Conservation (phyloP, 2,329 filamentous ascomycete genomes). For the Fusarium circinatum region DNA sequence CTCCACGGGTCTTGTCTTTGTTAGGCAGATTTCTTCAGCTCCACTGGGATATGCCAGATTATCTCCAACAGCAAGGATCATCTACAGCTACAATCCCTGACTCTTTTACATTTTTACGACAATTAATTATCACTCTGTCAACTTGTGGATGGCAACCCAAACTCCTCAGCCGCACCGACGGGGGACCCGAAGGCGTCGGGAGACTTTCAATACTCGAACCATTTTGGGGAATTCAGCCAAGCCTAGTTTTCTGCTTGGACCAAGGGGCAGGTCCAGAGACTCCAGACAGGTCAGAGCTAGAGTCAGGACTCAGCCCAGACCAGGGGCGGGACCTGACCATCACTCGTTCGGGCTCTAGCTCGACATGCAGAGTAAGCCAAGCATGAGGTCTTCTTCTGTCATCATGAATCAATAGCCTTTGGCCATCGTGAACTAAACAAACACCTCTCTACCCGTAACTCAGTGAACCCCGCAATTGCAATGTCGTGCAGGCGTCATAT, state of each 20-base stretch:
- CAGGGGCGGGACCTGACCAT: constrained; percentile 12
- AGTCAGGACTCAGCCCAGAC: not conserved
- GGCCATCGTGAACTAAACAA: not conserved
- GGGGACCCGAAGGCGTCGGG: constrained; percentile 20
- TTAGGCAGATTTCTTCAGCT: constrained; percentile 9
- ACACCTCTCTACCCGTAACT: not conserved
- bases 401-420: constrained; percentile 24
- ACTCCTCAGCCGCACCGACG: constrained; percentile 15
- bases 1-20: constrained; percentile 27
- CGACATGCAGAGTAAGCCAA: constrained; percentile 14
- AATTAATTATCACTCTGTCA: not conserved
- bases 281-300: not conserved
- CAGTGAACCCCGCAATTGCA: constrained; percentile 18
- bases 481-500: constrained; percentile 26
- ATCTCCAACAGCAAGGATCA: constrained; percentile 17
- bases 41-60: constrained; percentile 20
- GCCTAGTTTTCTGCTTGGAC: constrained; percentile 29
- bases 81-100: not conserved
- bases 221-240: constrained; percentile 29
- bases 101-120: not conserved
- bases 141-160: not conserved
- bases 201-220: constrained; percentile 29
- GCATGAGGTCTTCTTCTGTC: constrained; percentile 23
- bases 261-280: constrained; percentile 34
- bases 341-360: constrained; percentile 21